Conservation (phyloP, 345 rosid genomes). For the Gynandropsis gynandra region DNA sequence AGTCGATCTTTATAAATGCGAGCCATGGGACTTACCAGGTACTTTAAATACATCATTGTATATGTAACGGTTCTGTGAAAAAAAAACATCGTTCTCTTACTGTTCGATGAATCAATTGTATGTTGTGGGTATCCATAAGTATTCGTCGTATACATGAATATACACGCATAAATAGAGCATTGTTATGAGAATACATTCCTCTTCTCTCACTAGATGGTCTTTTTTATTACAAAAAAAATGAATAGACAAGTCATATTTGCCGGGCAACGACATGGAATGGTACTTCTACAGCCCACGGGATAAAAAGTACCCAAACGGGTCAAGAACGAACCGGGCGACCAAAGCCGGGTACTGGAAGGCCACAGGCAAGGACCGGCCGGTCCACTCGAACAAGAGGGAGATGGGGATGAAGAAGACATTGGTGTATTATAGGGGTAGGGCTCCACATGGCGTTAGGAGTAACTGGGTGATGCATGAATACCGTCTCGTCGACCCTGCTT, state of each 20-base stretch:
- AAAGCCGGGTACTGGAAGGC: constrained; percentile 75
- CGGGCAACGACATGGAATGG: constrained; percentile 80
- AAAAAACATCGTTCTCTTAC: no score
- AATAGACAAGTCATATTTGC: constrained; percentile 77
- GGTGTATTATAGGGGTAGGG: constrained; percentile 68
- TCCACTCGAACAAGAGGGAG: constrained; percentile 39
- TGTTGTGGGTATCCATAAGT: no score
- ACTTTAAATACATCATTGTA: constrained; percentile 4
- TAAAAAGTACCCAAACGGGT: constrained; percentile 77
- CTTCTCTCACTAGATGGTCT: no score
- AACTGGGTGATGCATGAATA: constrained; percentile 85
- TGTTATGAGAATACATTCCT: background rate
- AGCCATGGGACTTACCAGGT: constrained; percentile 85
- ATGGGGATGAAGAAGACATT: constrained; percentile 78
- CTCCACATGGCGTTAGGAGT: constrained; percentile 58
- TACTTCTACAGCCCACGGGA: constrained; percentile 90
- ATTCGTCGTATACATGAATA: no score
- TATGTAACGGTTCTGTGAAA: background rate
- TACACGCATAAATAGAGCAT: background rate
- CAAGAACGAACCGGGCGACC: constrained; percentile 71
- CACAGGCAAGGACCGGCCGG: constrained; percentile 57
- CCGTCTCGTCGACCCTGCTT: constrained; percentile 37
- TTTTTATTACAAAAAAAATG: background rate
- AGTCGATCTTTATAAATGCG: constrained; percentile 62
- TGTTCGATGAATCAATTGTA: no score